Base-by-base conservation (phyloP, 305 asterid genomes). In the Rubia peregrina region DNA sequence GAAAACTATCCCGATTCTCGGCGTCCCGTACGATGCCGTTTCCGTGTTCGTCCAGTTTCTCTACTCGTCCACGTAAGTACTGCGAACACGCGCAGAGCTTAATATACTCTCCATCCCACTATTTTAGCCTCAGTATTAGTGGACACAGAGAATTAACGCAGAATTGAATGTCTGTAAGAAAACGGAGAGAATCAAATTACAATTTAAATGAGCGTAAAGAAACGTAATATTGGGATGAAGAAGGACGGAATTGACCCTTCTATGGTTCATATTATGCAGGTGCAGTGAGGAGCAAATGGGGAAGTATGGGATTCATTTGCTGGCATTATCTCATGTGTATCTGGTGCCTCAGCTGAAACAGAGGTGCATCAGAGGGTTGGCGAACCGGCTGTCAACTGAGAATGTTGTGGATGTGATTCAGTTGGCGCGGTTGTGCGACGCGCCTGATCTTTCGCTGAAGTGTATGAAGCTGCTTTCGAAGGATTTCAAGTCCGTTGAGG, bases 21-120 rank as follows among this genome's bases (percentile, higher is more conserved):
- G 98, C 66, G 98, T 92, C 26, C 98, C 98, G 0, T 80, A 82
- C 83, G 91, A 87, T 71, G 97, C 98, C 74, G 98, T 92, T 66
- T 72, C 78, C 4, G 86, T 74, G 70, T 92, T 90, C 86, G 65
- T 92, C 67, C 85, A 81, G 64, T 88, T 83, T 76, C 83, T 92
- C 22, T 86, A 83, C 81, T 85, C 89, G 51, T 74, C 86, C 87
- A 83, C 76, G 98, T 90, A 48, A 85, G 96, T 83, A 71, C 71
- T 36, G 43, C 21, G 10, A 51, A 30, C 79, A 74, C 78, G 46
- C 63, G 73, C 80, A 75, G 81, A 62, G 14, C 65, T 36, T 43
- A 43, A 44, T 38, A 56, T 65, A 19, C 30, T 65, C n/a, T 55
- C 1, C 4, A 12, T 24, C 40, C 7, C 30, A 41, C 36, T 65